Conservation (phyloP, 805 yeast species). For the Wickerhamiella brachini region DNA sequence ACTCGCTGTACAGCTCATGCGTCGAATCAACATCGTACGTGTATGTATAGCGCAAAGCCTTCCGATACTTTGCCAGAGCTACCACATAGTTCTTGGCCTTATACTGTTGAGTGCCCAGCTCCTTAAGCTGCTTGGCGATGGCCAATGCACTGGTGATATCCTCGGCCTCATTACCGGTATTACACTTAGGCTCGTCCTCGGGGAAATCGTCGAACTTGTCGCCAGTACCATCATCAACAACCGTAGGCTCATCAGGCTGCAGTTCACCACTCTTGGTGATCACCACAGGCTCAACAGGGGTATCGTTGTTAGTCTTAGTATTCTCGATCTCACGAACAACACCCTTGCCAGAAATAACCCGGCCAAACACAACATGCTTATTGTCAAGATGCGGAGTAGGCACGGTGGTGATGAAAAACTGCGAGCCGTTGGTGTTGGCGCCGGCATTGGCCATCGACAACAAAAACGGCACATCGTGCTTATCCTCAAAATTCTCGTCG, state of each 20-base stretch:
- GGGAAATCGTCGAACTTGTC: slow-evolving; percentile 66
- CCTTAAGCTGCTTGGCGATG: slow-evolving; percentile 55
- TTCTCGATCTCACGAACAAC: slow-evolving; percentile 61
- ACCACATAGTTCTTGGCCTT: slow-evolving; percentile 44
- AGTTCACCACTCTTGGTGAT: slow-evolving; percentile 71
- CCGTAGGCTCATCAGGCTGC: slow-evolving; percentile 41
- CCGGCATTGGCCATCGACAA: slow-evolving; percentile 73
- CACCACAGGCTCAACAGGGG: slow-evolving; percentile 55
- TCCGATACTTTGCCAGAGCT: slow-evolving; percentile 56
- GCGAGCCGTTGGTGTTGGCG: slow-evolving; percentile 66
- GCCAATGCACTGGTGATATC: slow-evolving; percentile 33
- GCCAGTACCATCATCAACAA: slow-evolving; percentile 61
- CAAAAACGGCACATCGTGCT: slow-evolving; percentile 47
- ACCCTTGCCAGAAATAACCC: slow-evolving; percentile 73
- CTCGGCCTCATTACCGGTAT: slow-evolving; percentile 30
- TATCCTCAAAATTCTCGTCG: slow-evolving; percentile 61
- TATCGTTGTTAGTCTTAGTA: slow-evolving; percentile 46
- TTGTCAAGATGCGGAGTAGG: slow-evolving; percentile 86
- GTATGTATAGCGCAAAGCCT: slow-evolving; percentile 54
- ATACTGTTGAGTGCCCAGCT: slow-evolving; percentile 62
- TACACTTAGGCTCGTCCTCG: slow-evolving; percentile 58
- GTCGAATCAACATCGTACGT: slow-evolving; percentile 60
- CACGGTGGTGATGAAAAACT: slow-evolving; percentile 89
- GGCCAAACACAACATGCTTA: slow-evolving; percentile 92
- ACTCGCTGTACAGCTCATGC: slow-evolving; percentile 26